Evolutionary conservation across 2,329 filamentous ascomycete species (phyloP), one percentile per base, ranked within the genome.

Genomic region (Verticillium tricorpus): DNA sequence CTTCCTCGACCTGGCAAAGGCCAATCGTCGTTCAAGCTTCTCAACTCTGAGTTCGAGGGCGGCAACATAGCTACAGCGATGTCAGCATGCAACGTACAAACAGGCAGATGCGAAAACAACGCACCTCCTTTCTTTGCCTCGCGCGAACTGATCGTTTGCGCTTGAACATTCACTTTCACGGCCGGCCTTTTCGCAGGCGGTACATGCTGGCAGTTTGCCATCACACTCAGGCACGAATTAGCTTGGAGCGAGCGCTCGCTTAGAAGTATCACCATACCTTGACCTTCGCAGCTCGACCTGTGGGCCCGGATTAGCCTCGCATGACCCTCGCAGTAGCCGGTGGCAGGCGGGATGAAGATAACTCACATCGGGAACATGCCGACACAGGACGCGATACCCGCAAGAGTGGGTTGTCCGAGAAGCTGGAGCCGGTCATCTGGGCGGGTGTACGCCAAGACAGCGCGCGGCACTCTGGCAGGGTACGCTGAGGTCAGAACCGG

Each of bases 141-240:
- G 85, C 0, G 94, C 93, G 76, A 97, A 98, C 73, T 97, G 93
- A 72, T 98, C 94, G 70, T 96, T 97, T 8, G 93, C 93, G 61
- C 93, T 93, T 7, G 93, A 97, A 74, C 95, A 99, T 72, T 96
- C 93, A 63, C 83, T 88, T 61, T 91, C 88, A 64, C 92, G 89
- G 34, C 93, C 93, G 15, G 92, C 92, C 76, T 93, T 93, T 76
- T 97, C 94, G 72, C 95, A 98, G 19, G 94, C 94, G 8, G 93
- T 96, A 73, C 95, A 99, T 8, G 93, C 93, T 12, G 95, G 95
- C 40, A 98, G 81, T 75, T 97, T 97, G 64, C 95, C 94, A 78
- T 98, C 95, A 71, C 95, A 99, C 87, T 90, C 70, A 25, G 28
- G 37, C 63, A 19, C 52, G 61, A 57, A 56, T 56, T 56, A 56